Conservation (phyloP, 192 early-diverging fungal genomes). For the Backusella luteola region DNA sequence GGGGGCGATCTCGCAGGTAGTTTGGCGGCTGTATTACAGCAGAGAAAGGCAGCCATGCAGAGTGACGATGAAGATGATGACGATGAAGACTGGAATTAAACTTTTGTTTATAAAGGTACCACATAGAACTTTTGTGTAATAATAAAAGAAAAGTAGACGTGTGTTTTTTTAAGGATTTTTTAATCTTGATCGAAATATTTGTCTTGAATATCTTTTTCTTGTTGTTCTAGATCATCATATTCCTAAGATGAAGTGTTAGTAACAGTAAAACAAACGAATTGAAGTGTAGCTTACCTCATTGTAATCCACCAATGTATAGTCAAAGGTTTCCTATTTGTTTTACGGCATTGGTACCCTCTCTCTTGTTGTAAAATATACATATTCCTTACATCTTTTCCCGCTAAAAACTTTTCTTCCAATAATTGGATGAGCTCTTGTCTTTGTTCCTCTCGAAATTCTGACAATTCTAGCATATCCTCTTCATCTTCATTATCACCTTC, state of each 20-base stretch:
- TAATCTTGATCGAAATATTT: conserved; percentile 39
- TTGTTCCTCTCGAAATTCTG: conserved; percentile 25
- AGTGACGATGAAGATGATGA: conserved; percentile 34
- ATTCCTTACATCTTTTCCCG: conserved; percentile 40
- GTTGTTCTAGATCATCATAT: conserved; percentile 37
- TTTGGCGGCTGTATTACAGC: conserved; percentile 24
- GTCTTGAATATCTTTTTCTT: conserved; percentile 38
- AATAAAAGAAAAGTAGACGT: neutral
- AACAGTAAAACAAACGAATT: neutral
- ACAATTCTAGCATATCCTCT: neutral
- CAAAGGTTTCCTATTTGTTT: conserved; percentile 28
- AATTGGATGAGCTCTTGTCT: conserved; percentile 35
- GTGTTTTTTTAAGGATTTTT: neutral
- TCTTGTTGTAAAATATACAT: neutral
- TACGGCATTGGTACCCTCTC: neutral
- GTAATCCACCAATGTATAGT: conserved; percentile 40
- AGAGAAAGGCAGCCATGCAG: conserved; percentile 26
- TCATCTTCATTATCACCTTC: neutral
- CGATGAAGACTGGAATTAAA: conserved; percentile 32
- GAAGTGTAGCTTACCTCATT: conserved; percentile 27
- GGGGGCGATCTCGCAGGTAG: conserved; percentile 16
- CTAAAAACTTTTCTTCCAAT: conserved; percentile 39
- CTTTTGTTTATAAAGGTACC: too few relatives aligned
- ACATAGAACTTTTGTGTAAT: neutral
- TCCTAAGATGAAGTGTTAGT: conserved; percentile 5